Conservation (phyloP, 2,329 filamentous ascomycete species). For the Anthostomella pinea region DNA sequence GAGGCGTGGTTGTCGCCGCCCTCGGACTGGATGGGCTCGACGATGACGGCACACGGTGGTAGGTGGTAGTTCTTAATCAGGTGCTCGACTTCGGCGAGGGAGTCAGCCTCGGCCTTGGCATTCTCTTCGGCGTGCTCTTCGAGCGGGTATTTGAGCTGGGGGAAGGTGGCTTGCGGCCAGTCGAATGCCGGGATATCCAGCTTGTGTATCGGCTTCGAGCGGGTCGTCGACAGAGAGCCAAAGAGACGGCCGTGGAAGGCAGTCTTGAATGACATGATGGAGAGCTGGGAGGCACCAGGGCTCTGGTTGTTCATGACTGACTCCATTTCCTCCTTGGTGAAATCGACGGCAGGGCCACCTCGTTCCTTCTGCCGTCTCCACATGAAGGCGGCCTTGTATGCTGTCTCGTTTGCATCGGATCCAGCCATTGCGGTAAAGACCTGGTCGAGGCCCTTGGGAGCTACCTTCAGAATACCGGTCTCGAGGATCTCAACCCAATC, state of each 20-base stretch:
- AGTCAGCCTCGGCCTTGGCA: constrained; percentile 73
- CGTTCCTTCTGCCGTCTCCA: constrained; percentile 80
- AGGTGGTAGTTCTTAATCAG: constrained; percentile 76
- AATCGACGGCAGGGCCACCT: constrained; percentile 73
- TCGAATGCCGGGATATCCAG: constrained; percentile 92
- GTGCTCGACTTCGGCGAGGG: constrained; percentile 78
- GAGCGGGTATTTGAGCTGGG: constrained; percentile 80
- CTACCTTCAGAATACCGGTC: constrained; percentile 76
- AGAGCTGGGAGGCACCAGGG: constrained; percentile 74
- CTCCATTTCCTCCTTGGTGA: constrained; percentile 71
- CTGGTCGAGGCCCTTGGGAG: constrained; percentile 79
- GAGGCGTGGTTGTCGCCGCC: constrained; percentile 93
- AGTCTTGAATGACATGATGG: constrained; percentile 84
- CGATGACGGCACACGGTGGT: constrained; percentile 75
- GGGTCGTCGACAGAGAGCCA: constrained; percentile 81
- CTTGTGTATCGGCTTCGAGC: constrained; percentile 93
- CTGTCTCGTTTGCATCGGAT: constrained; percentile 90
- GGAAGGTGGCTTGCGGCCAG: constrained; percentile 91
- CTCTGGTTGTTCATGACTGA: constrained; percentile 76
- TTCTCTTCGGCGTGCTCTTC: constrained; percentile 79
- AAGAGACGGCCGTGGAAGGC: constrained; percentile 91
- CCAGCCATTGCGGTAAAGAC: constrained; percentile 89
- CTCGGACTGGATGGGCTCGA: constrained; percentile 92
- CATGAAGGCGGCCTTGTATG: constrained; percentile 96
- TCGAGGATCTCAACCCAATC: constrained; percentile 81